Evolutionary conservation across 371 early-diverging fungal species (phyloP), one percentile per base, ranked within the genome.

Genomic region (Mucor plumbeus): DNA sequence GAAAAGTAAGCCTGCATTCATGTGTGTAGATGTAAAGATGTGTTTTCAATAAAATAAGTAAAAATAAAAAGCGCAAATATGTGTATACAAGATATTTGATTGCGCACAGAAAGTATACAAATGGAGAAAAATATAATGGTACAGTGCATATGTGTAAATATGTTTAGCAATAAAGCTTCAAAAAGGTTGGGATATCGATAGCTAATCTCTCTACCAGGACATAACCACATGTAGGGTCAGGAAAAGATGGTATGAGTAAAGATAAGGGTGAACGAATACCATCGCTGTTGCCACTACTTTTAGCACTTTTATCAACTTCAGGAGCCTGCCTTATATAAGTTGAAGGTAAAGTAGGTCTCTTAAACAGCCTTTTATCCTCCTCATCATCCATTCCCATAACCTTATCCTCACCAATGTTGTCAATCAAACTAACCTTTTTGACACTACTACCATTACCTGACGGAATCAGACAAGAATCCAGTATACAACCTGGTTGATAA

Each of bases 221-320:
- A 41, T 63, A 63, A 1, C 76, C 76, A 66, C 76, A 76, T 7
- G 66, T 70, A 19, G 63, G 54, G 59, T 75, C 73, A 21, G 72
- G 70, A 36, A 61, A 68, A 39, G 61, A 41, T 6, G 66, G 63
- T 14, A 64, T 35, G 7, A 56, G 63, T 33, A 39, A 41, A 9
- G 59, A 57, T n/a, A 50, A n/a, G 36, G 35, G 21, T 5, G 26
- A 44, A n/a, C 13, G 31, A 40, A 34, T 4, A 41, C 19, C 56
- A 26, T 6, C 19, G 11, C 31, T 57, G 31, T 3, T 15, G 13
- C 36, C 38, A 2, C 17, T 44, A 34, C 44, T n/a, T 2, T 44
- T 26, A 26, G 1, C 26, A 26, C 26, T 8, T n/a, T 41, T 60
- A 15, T 5, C 31, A 34, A 35, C 38, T 5, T 41, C 33, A 21